These are phyloP conservation scores for Brettanomyces sp. DNA, from an alignment of 805 yeast species.

Conservation along the genomic window DNA sequence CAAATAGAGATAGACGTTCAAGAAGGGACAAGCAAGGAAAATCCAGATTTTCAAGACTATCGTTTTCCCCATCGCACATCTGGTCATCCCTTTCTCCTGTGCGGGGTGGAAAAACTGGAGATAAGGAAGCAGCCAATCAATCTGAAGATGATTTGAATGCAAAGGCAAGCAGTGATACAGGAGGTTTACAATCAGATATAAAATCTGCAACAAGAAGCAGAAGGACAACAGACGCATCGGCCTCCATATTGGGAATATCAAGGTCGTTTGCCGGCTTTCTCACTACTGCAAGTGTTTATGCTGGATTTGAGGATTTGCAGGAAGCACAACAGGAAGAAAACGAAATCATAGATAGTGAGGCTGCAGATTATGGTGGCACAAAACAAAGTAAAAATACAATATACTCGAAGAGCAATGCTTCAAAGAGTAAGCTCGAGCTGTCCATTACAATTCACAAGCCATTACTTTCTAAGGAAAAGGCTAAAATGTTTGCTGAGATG, in stretches of 20 bases:
- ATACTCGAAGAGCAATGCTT: not conserved
- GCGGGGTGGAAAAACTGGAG: too few relatives aligned
- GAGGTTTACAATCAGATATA: too few relatives aligned
- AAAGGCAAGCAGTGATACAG: too few relatives aligned
- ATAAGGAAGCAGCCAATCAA: too few relatives aligned
- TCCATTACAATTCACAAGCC: slow-evolving; percentile 17
- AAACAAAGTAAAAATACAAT: not conserved
- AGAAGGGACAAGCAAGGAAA: too few relatives aligned
- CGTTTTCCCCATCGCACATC: too few relatives aligned
- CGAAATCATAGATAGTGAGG: slow-evolving; percentile 2
- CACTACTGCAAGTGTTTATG: slow-evolving; percentile 49
- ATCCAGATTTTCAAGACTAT: too few relatives aligned
- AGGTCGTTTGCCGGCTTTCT: slow-evolving; percentile 45
- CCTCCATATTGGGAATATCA: slow-evolving; percentile 17
- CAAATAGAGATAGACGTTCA: too few relatives aligned
- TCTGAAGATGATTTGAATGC: too few relatives aligned
- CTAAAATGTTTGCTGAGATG: slow-evolving; percentile 27
- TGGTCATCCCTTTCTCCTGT: too few relatives aligned
- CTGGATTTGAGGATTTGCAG: slow-evolving; percentile 28
- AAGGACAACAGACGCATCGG: too few relatives aligned
- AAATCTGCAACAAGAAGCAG: too few relatives aligned
- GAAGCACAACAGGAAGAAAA: slow-evolving; percentile 20
- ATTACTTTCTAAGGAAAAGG: slow-evolving; percentile 19
- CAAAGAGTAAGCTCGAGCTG: slow-evolving; percentile 22
- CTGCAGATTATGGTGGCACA: not conserved